phyloP scores from a whole-genome alignment of 208 protist genomes.

The Acanthamoeba castellanii region DNA sequence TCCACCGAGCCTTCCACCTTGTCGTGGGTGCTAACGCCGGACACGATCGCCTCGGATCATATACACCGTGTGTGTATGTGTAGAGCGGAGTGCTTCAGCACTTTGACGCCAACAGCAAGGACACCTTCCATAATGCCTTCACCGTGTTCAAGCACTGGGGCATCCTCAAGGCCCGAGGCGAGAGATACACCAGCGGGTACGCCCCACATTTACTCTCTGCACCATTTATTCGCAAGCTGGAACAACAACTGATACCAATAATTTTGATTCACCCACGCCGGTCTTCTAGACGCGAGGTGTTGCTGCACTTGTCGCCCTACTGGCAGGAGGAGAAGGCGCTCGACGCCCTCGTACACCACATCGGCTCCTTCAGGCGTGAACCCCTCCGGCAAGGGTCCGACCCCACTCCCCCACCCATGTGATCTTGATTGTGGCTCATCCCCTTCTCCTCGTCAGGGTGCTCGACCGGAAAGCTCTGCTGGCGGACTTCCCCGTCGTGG shows the following conservation, averaged over 20 bases:
- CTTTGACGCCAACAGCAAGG: constrained; percentile 72
- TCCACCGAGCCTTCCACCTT: neutral
- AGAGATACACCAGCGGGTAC: constrained; percentile 4
- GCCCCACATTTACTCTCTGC: neutral
- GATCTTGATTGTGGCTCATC: neutral
- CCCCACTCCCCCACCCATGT: neutral
- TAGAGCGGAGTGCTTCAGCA: constrained; percentile 60
- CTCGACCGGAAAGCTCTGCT: constrained; percentile 46
- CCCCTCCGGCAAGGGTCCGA: constrained; percentile 16
- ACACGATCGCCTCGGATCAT: no score
- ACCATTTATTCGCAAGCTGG: neutral
- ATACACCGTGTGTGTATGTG: neutral
- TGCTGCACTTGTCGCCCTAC: constrained; percentile 44
- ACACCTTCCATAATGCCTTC: constrained; percentile 59
- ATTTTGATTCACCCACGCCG: neutral
- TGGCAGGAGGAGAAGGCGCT: constrained; percentile 68
- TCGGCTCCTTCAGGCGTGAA: constrained; percentile 18
- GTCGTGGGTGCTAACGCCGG: no score
- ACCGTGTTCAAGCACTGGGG: constrained; percentile 69
- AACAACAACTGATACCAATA: neutral
- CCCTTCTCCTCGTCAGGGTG: neutral
- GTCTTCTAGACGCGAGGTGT: neutral
- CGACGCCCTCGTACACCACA: constrained; percentile 52
- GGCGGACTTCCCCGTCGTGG: constrained; percentile 26
- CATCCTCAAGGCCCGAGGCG: constrained; percentile 19